Conservation (phyloP, 1,139 yeast genomes). For the Petasospora rhodanensis region DNA sequence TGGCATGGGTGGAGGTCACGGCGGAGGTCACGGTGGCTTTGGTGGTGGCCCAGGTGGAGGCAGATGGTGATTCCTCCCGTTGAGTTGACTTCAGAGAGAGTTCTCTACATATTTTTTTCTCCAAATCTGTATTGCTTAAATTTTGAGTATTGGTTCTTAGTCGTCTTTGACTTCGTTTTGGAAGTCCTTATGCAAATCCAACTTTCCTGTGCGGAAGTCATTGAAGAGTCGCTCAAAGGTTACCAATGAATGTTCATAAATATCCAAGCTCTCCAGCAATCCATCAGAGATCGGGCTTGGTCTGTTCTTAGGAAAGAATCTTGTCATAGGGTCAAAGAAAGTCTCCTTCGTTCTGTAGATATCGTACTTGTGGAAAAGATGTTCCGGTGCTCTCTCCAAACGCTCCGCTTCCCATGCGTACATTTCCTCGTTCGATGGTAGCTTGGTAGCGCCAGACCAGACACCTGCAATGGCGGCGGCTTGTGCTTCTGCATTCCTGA, state of each 20-base stretch:
- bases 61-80: slow-evolving; percentile 2
- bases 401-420: slow-evolving; percentile 20
- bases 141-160: not conserved
- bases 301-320: slow-evolving; percentile 29
- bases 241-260: slow-evolving; percentile 16
- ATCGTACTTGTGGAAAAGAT: slow-evolving; percentile 31
- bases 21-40: slow-evolving; percentile 7
- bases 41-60: slow-evolving; percentile 12
- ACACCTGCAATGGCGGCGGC: slow-evolving; percentile 21
- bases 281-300: slow-evolving; percentile 26
- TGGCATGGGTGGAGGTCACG: slow-evolving; percentile 3
- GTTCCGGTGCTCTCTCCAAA: slow-evolving; percentile 20
- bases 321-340: slow-evolving; percentile 27
- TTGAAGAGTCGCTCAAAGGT: slow-evolving; percentile 26
- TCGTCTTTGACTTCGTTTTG: slow-evolving; percentile 2
- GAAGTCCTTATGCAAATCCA: slow-evolving; percentile 18
- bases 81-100: too few relatives aligned
- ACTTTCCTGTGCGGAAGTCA: slow-evolving; percentile 18
- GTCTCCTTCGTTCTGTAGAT: slow-evolving; percentile 21
- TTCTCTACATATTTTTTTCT: too few relatives aligned
- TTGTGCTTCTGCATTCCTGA: slow-evolving; percentile 16
- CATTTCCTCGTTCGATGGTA: slow-evolving; percentile 22
- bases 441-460: slow-evolving; percentile 23
- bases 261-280: slow-evolving; percentile 20
- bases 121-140: too few relatives aligned